Base-by-base conservation (phyloP, 2,329 filamentous ascomycete genomes). In the Emmonsiellopsis sp. region DNA sequence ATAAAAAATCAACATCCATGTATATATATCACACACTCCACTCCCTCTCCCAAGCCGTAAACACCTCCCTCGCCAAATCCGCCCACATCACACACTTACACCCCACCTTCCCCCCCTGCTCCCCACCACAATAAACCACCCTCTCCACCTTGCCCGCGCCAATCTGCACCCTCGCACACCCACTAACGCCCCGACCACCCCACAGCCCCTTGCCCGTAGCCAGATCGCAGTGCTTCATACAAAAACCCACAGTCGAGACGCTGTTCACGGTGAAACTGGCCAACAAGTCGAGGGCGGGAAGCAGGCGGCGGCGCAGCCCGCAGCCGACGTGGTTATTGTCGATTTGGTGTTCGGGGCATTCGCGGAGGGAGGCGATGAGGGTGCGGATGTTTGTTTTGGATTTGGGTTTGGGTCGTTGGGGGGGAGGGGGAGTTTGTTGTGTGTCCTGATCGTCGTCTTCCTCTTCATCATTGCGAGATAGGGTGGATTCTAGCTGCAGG, bases 261-360 rank as follows among this genome's bases (percentile, higher is more conserved):
- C 61, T 56, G 48, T 69, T 65, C 27, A 62, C 60, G 3, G 69
- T 58, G 53, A 69, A 71, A 17, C 64, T 62, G 51, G 71, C 67
- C 37, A 73, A 64, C 21, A 63, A 65, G 39, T 71, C 69, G 5
- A 74, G 58, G 2, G 68, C 58, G 2, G 69, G 67, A 7, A 72
- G 60, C 7, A 74, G 59, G 6, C 70, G 66, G 31, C 70, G 71
- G 17, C 70, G 61, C 11, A 73, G 63, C 3, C 72, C 72, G 54
- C 72, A 74, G 36, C 70, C 68, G 2, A 61, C 60, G 50, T 74
- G 72, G 51, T 68, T 67, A 2, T 58, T 53, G 54, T 74, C 72
- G 37, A 75, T 66, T 53, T 74, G 69, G 55, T 74, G 74, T 36
- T 70, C 68, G 2, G 72, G 71, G 48, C 65, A 70, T 55, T 70